Conservation (phyloP, 495 filamentous ascomycete species). For the Penicillium canescens region DNA sequence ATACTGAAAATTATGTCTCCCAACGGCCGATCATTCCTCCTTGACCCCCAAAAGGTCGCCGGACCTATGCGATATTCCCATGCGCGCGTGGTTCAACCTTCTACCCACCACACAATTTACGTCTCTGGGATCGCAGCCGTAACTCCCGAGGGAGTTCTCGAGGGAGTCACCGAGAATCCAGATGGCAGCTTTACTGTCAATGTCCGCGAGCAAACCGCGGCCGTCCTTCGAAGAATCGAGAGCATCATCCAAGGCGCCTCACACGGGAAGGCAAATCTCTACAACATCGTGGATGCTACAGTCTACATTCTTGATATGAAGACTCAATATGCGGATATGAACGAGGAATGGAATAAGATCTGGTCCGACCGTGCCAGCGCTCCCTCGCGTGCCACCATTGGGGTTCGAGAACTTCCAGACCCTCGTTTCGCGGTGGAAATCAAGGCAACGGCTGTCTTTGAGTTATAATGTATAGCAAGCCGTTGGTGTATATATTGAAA, state of each 20-base stretch:
- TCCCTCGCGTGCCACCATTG: conserved; percentile 34
- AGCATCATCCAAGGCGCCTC: conserved; percentile 34
- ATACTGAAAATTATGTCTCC: conserved; percentile 17
- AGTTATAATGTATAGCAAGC: neutral
- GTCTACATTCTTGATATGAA: conserved; percentile 40
- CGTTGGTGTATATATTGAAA: too few species aligned
- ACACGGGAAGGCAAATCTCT: conserved; percentile 27
- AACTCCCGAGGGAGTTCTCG: conserved; percentile 17
- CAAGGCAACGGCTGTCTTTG: conserved; percentile 30
- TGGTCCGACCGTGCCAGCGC: conserved; percentile 31
- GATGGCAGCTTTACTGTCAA: conserved; percentile 32
- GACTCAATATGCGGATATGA: conserved; percentile 38
- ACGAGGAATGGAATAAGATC: conserved; percentile 42
- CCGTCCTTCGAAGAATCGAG: conserved; percentile 31
- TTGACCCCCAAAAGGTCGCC: conserved; percentile 26
- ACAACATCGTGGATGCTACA: conserved; percentile 35
- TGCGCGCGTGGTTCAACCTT: conserved; percentile 29
- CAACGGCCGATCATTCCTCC: conserved; percentile 36
- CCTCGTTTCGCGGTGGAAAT: conserved; percentile 35
- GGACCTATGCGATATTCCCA: conserved; percentile 31
- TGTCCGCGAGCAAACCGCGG: conserved; percentile 35
- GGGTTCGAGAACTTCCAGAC: conserved; percentile 35
- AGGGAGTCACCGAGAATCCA: conserved; percentile 29
- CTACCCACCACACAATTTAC: conserved; percentile 34
- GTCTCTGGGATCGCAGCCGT: conserved; percentile 31